Evolutionary conservation across 306 rosid species (phyloP), one percentile per base, ranked within the genome.

Genomic region (Casuarina cunninghamiana): DNA sequence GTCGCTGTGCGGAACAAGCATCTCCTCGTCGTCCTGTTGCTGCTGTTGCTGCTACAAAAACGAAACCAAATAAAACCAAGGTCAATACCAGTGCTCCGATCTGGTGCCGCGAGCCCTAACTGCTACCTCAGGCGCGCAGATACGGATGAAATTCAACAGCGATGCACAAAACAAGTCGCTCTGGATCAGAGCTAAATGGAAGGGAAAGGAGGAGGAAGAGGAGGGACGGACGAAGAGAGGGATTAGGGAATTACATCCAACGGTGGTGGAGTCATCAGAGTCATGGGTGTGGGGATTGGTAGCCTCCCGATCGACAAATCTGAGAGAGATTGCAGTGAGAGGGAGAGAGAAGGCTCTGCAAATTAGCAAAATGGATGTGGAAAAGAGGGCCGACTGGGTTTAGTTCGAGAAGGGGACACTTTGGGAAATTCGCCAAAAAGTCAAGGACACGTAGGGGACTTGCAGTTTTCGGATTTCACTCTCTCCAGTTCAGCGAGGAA

Each of bases 201-300:
- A 82, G 9, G 54, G 12, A 74, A 5, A 5, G 57, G 13, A 53
- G 45, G 11, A 39, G 8, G 3, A 39, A 66, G 35, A 57, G 54
- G 19, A 46, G 42, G 32, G 32, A 26, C 32, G 32, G 32, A 26
- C 0, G 32, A 26, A 26, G 32, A 26, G 32, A 26, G 32, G 32
- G 82, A 39, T 71, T 71, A 17, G 44, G 75, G 75, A 73, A 71
- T 80, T 75, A 87, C 93, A 84, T 89, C 81, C 17, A 79, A 76
- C 10, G 88, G 87, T 21, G 88, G 85, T 80, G 91, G 81, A 78
- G 87, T 82, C 79, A 86, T 82, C 82, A 87, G 77, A 79, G 86
- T 82, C 86, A 79, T 80, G 53, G 69, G 73, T 9, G 72, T 4
- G 45, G n/a, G 76, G 57, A 78, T 77, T 61, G 44, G 75, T 15